These are phyloP conservation scores for Eimeria praecox DNA, from an alignment of 169 alveolate species.

Conservation along the genomic window DNA sequence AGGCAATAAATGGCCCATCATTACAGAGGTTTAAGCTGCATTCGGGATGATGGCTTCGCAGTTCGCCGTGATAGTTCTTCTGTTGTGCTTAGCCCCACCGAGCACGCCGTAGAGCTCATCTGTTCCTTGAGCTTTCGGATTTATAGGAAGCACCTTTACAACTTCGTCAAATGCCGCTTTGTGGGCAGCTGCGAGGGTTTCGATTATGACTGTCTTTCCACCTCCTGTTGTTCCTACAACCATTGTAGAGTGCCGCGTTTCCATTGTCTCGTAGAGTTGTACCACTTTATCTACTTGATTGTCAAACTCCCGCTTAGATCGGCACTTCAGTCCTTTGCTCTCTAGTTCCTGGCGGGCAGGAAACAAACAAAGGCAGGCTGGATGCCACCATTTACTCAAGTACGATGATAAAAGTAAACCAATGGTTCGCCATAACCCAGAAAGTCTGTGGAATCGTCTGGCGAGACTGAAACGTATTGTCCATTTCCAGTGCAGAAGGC, in stretches of 20 bases:
- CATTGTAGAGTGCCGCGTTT: slow-evolving; percentile 97
- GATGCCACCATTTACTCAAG: not conserved
- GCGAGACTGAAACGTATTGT: no score
- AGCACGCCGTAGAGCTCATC: slow-evolving; percentile 96
- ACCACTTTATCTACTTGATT: slow-evolving; percentile 94
- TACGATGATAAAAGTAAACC: not conserved
- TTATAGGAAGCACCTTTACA: slow-evolving; percentile 91
- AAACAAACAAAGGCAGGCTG: slow-evolving; percentile 32
- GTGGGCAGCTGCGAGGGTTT: slow-evolving; percentile 92
- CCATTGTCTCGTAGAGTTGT: slow-evolving; percentile 96
- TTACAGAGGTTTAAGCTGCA: not conserved
- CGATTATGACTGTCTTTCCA: slow-evolving; percentile 94
- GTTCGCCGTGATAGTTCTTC: not conserved
- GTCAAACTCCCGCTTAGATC: slow-evolving; percentile 88
- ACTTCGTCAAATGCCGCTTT: slow-evolving; percentile 89
- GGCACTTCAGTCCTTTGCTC: slow-evolving; percentile 80
- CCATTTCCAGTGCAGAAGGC: no score
- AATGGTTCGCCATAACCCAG: not conserved
- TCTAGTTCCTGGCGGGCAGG: slow-evolving; percentile 80
- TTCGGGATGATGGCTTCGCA: not conserved
- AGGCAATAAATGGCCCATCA: not conserved
- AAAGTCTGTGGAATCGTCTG: not conserved
- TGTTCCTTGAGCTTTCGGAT: slow-evolving; percentile 95
- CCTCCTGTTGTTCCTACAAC: slow-evolving; percentile 96
- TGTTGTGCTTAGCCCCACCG: slow-evolving; percentile 64